phyloP scores from a whole-genome alignment of 306 rosid genomes.

The Rosa chinensis region DNA sequence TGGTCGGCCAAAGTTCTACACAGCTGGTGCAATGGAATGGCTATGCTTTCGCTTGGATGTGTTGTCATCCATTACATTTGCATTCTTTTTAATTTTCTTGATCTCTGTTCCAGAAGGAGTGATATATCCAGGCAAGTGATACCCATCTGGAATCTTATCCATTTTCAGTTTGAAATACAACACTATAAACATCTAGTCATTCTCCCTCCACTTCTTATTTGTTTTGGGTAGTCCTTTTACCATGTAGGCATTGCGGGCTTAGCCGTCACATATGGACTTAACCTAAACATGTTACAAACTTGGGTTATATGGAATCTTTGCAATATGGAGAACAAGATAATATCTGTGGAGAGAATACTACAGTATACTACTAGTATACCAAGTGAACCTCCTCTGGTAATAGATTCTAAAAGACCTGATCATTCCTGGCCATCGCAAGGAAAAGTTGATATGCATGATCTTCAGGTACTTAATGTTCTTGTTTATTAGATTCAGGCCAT shows the following conservation, averaged over 20 bases:
- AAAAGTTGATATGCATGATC: slow-evolving; percentile 63
- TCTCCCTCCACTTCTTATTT: background rate
- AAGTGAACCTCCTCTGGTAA: slow-evolving; percentile 75
- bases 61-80: slow-evolving; percentile 57
- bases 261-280: slow-evolving; percentile 82
- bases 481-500: background rate
- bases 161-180: background rate
- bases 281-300: slow-evolving; percentile 52
- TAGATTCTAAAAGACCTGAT: slow-evolving; percentile 57
- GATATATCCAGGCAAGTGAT: slow-evolving; percentile 54
- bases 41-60: slow-evolving; percentile 60
- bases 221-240: background rate
- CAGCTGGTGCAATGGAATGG: slow-evolving; percentile 64
- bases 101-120: slow-evolving; percentile 54
- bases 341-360: slow-evolving; percentile 83
- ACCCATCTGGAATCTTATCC: background rate
- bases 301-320: slow-evolving; percentile 52
- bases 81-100: slow-evolving; percentile 54
- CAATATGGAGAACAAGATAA: slow-evolving; percentile 69
- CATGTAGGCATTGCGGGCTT: slow-evolving; percentile 74
- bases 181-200: background rate
- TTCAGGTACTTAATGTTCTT: slow-evolving; percentile 50
- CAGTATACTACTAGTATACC: slow-evolving; percentile 65
- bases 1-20: slow-evolving; percentile 55
- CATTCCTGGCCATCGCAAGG: slow-evolving; percentile 69